Base-by-base conservation (phyloP, 1,284 basidiomycete genomes). In the Waitea zeae region DNA sequence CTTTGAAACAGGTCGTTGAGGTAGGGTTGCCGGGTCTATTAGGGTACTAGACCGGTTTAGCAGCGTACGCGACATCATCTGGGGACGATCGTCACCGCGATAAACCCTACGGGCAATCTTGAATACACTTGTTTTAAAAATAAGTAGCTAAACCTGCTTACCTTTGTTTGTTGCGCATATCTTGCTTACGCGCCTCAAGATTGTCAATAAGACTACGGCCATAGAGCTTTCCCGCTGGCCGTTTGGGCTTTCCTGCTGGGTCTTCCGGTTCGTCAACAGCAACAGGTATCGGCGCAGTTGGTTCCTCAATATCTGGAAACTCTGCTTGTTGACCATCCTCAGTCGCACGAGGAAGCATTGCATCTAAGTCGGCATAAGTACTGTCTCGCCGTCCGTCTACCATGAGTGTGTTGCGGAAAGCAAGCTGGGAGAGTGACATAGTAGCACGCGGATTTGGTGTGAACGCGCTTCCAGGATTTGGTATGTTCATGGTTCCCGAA, bases 151-250 rank as follows among this genome's bases (percentile, higher is more conserved):
- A n/a, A n/a, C n/a, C n/a, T 9, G 37, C 58, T 42, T 56, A 82
- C 81, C 81, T 64, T 52, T 79, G 70, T 50, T 73, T 83, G 40
- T 62, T 65, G 39, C 70, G 70, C 69, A 86, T 81, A 41, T 71
- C 62, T 12, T 68, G 62, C 46, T 86, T 86, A 34, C 83, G 66
- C 15, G 56, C 58, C 49, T 86, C 80, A 5, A 86, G 59, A 49
- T 81, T 74, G 47, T 86, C 83, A 42, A 86, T 83, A 22, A 86
- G 62, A 53, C 77, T 86, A 44, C 70, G 71, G 11, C 81, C 81
- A 44, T 68, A 83, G 17, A 86, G 51, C 54, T 74, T 87, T 17
- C 81, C 81, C n/a, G 77, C 61, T 9, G 73, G 70, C 12, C 76
- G 64, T 22, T 48, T 52, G 17, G 52, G 51, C 17, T 38, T 31